Evolutionary conservation across 2,329 filamentous ascomycete species (phyloP), one percentile per base, ranked within the genome.

Genomic region (Aspergillus cejpii): DNA sequence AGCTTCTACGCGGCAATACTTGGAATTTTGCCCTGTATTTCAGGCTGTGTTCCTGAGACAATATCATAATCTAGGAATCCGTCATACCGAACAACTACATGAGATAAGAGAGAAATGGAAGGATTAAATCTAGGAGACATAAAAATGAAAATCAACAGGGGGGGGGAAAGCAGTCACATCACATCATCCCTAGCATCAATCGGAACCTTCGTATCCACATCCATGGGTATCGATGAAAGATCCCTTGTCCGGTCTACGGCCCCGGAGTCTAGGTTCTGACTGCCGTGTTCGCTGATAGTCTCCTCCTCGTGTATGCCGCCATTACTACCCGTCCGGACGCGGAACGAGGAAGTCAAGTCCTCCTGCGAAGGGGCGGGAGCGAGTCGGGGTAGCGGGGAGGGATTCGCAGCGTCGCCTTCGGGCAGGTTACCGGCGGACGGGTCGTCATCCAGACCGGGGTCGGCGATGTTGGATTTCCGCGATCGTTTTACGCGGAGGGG

Each of bases 401-500:
- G 54, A 21, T 44, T 49, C 12, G 41, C 44, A 14, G 52, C 51
- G 8, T 48, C 51, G 7, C 51, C 33, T n/a, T 62, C 56, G 10
- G 49, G 45, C 5, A 50, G 47, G 37, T 51, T 50, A 31, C 54
- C 59, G 7, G 52, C 54, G 21, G 47, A 53, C 3, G 42, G 45
- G 6, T 63, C 59, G 8, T 60, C 57, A n/a, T 51, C 51, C 11
- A 55, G 58, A 5, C 54, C 54, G 5, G 54, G 47, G 6, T 57
- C 46, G 6, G 54, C 47, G 24, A 60, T 46, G 28, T 67, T 67
- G 10, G 64, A 62, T 49, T 67, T 69, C 36, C 67, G 65, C 37
- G 62, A 68, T 48, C 66, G 65, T 50, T 71, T 72, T 15, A 66
- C 60, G 45, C 71, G 67, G 36, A 72, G 64, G 5, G 71, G 71